Conservation (phyloP, 345 rosid genomes). For the Acer campestre region DNA sequence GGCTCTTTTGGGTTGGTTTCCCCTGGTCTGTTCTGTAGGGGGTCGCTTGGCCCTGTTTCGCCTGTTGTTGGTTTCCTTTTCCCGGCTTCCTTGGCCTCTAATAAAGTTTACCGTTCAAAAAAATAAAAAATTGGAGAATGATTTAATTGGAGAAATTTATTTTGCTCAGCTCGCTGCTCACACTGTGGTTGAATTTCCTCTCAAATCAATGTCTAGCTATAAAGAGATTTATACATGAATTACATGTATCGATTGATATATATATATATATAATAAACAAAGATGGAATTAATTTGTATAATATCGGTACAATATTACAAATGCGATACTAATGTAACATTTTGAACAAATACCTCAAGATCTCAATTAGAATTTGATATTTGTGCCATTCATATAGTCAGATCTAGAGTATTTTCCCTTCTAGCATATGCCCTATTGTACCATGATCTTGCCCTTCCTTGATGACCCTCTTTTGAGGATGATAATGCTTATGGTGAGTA, state of each 20-base stretch:
- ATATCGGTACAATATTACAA: constrained; percentile 11
- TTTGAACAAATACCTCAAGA: constrained; percentile 75
- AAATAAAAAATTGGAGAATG: no score
- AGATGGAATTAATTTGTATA: constrained; percentile 13
- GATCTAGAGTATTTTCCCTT: constrained; percentile 90
- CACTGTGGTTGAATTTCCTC: no score
- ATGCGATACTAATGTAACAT: not conserved
- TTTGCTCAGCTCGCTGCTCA: no score
- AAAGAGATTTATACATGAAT: no score
- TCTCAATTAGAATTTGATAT: constrained; percentile 77
- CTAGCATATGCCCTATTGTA: constrained; percentile 32
- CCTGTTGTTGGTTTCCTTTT: no score
- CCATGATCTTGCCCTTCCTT: constrained; percentile 26
- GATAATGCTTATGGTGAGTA: constrained; percentile 39
- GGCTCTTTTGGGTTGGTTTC: no score
- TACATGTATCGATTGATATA: not conserved
- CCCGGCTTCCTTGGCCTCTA: no score
- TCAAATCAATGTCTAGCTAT: no score
- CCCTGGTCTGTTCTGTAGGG: no score
- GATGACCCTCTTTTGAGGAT: constrained; percentile 36
- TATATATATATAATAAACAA: not conserved
- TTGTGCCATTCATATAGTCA: constrained; percentile 79
- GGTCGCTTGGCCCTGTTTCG: no score
- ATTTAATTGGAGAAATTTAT: no score
- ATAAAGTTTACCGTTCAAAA: no score